Percentiles rank a stretch among this genome's conserved stretches.
Evolutionary conservation across 352 stramenopile genomes (phyloP).

Genomic region (Globisporangium middletonii): DNA sequence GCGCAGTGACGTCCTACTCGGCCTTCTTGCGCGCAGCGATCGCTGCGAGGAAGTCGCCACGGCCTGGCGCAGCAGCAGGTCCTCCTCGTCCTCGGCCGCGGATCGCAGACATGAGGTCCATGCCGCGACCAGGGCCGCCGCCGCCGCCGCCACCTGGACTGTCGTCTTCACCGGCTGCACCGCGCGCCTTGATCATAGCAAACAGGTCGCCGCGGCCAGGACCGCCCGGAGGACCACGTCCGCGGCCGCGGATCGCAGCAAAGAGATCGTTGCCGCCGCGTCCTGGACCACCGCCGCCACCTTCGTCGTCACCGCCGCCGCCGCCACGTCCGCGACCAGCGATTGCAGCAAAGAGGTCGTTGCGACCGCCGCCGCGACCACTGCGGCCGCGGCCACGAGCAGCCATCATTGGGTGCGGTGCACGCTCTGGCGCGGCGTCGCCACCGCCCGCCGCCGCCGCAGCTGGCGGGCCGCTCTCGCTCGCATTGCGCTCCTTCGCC

Average conservation of each 20-base stretch:
- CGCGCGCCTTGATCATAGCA: constrained; percentile 51
- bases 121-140: constrained; percentile 23
- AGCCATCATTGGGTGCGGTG: constrained; percentile 35
- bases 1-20: constrained; percentile 5
- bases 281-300: constrained; percentile 19
- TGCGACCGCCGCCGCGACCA: constrained; percentile 18
- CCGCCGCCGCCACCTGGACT: constrained; percentile 22
- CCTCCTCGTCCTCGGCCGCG: constrained; percentile 32
- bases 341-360: constrained; percentile 50
- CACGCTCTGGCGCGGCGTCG: constrained; percentile 16
- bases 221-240: constrained; percentile 33
- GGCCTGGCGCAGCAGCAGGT: constrained; percentile 18
- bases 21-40: constrained; percentile 66
- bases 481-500: constrained; percentile 82
- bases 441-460: constrained; percentile 20
- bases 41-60: constrained; percentile 44
- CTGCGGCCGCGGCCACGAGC: constrained; percentile 32
- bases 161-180: constrained; percentile 18
- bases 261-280: constrained; percentile 30
- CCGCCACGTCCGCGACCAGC: constrained; percentile 35
- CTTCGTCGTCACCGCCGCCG: constrained; percentile 32
- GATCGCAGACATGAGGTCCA: constrained; percentile 54
- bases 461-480: constrained; percentile 27
- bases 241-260: constrained; percentile 29
- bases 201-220: constrained; percentile 56